phyloP scores from a whole-genome alignment of 2,329 filamentous ascomycete species.

The Remersonia thermophila region DNA sequence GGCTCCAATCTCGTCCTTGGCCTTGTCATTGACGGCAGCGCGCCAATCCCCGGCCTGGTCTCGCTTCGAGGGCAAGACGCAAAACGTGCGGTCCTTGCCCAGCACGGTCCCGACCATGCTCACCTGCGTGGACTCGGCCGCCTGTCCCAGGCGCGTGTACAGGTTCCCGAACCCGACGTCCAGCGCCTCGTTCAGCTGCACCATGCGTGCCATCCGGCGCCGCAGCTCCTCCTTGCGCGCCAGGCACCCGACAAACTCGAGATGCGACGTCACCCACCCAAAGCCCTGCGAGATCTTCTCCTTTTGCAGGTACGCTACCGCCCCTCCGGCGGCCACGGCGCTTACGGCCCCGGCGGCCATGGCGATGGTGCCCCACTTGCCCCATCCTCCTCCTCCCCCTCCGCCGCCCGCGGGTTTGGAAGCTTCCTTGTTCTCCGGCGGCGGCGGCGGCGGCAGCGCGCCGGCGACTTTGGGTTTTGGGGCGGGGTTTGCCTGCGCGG shows the following conservation, averaged over 20 bases:
- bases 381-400: conserved; percentile 41
- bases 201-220: conserved; percentile 56
- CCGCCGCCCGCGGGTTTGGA: neutral
- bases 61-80: conserved; percentile 55
- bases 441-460: conserved; percentile 25
- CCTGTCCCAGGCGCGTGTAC: conserved; percentile 71
- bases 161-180: conserved; percentile 72
- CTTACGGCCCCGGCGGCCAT: conserved; percentile 77
- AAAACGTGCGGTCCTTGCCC: conserved; percentile 72
- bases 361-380: conserved; percentile 72
- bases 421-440: neutral
- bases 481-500: conserved; percentile 19
- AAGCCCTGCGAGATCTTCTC: conserved; percentile 67
- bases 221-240: conserved; percentile 73
- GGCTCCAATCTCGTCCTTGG: conserved; percentile 64
- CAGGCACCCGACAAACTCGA: conserved; percentile 87
- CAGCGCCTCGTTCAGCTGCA: conserved; percentile 50
- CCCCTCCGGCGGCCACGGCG: conserved; percentile 67
- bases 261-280: conserved; percentile 75
- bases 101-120: conserved; percentile 46
- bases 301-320: conserved; percentile 75
- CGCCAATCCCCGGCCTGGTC: conserved; percentile 45
- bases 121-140: conserved; percentile 40
- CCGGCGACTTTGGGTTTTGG: conserved; percentile 22
- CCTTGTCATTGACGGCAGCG: conserved; percentile 65